Evolutionary conservation across 345 rosid species (phyloP).

Genomic region (Rhodomyrtus tomentosa): DNA sequence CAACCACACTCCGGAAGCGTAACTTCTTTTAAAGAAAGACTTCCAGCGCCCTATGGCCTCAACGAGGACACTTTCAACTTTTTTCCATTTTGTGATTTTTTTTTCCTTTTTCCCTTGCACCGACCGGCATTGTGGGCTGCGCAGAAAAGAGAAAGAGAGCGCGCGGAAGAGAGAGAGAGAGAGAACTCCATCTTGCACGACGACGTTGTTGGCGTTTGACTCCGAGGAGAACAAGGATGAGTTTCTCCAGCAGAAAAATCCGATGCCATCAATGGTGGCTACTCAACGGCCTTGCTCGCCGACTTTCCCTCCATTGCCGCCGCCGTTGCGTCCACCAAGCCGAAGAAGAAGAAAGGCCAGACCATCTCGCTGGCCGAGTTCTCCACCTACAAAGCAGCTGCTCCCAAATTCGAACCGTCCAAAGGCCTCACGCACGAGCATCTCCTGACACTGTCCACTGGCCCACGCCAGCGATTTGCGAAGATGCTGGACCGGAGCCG

Average conservation of each 20-base stretch:
- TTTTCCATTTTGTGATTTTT: too few relatives aligned
- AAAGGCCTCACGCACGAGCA: constrained; percentile 39
- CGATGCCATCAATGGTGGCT: not conserved
- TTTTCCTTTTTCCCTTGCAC: too few relatives aligned
- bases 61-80: too few relatives aligned
- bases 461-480: constrained; percentile 76
- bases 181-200: not conserved
- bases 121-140: too few relatives aligned
- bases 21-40: too few relatives aligned
- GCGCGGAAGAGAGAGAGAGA: not conserved
- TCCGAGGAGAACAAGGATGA: constrained; percentile 77
- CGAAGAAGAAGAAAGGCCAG: constrained; percentile 72
- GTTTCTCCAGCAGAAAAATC: constrained; percentile 32
- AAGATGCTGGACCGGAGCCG: constrained; percentile 76
- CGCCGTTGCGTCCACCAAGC: constrained; percentile 58
- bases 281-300: not conserved
- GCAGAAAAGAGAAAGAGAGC: not conserved
- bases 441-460: constrained; percentile 56
- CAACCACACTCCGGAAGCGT: too few relatives aligned
- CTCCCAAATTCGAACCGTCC: constrained; percentile 14
- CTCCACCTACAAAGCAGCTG: constrained; percentile 14
- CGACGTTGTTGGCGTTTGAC: constrained; percentile 73
- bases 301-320: constrained; percentile 10
- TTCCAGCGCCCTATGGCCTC: too few relatives aligned
- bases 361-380: constrained; percentile 62